These are phyloP conservation scores for Mycena indigotica DNA, from an alignment of 768 basidiomycete species.

Conservation along the genomic window DNA sequence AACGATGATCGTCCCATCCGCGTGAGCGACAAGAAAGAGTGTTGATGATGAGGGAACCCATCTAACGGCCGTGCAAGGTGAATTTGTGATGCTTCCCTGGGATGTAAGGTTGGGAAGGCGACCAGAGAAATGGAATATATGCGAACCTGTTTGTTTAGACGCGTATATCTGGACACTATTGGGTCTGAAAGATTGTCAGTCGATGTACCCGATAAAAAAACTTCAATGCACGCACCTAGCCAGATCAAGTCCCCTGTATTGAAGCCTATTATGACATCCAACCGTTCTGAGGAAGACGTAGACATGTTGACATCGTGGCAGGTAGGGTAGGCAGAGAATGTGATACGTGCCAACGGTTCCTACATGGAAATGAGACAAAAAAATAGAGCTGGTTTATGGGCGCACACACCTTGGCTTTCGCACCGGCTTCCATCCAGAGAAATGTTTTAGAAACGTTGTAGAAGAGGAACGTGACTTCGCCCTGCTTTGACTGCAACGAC, in stretches of 20 bases:
- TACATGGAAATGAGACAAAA: constrained; percentile 33
- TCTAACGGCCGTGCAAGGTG: constrained; percentile 84
- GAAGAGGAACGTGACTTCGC: constrained; percentile 85
- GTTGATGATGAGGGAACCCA: constrained; percentile 85
- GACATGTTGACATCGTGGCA: constrained; percentile 85
- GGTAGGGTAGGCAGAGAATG: constrained; percentile 85
- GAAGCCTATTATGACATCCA: constrained; percentile 93
- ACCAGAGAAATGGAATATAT: background rate
- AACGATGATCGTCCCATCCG: constrained; percentile 85
- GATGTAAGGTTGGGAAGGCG: constrained; percentile 16
- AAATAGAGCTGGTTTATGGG: background rate
- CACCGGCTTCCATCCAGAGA: constrained; percentile 85
- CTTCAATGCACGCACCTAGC: constrained; percentile 63
- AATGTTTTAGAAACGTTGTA: constrained; percentile 86
- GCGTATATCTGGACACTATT: constrained; percentile 75
- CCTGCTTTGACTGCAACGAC: constrained; percentile 73
- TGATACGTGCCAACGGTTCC: constrained; percentile 86
- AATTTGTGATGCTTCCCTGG: constrained; percentile 76
- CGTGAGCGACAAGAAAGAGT: constrained; percentile 84
- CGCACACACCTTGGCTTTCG: constrained; percentile 72
- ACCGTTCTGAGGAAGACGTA: constrained; percentile 74
- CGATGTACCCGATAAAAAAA: constrained; percentile 7
- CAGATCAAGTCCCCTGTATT: constrained; percentile 93
- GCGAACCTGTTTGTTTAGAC: constrained; percentile 82
- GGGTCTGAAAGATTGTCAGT: constrained; percentile 54